phyloP scores from a whole-genome alignment of 495 filamentous ascomycete genomes.

The Delitschia confertaspora region DNA sequence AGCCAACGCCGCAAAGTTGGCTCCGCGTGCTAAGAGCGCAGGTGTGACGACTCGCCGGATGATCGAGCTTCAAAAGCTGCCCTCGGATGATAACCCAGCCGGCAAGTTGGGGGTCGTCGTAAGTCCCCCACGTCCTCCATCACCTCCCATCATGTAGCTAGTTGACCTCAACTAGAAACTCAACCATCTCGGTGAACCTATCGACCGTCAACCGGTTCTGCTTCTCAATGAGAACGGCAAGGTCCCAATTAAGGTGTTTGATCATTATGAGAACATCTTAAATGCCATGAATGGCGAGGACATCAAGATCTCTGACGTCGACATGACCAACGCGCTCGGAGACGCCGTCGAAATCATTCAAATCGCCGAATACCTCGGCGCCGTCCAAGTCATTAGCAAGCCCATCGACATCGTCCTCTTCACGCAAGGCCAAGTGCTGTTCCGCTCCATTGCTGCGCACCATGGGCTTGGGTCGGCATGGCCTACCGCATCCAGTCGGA shows the following conservation, averaged over 20 bases:
- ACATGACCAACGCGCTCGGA: conserved; percentile 25
- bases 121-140: conserved; percentile 1
- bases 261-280: conserved; percentile 37
- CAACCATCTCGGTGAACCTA: conserved; percentile 9
- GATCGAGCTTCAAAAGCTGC: conserved; percentile 17
- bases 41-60: conserved; percentile 26
- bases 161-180: conserved; percentile 9
- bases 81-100: conserved; percentile 3
- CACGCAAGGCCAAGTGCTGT: conserved; percentile 36
- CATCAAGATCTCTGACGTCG: conserved; percentile 30
- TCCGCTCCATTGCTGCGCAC: conserved; percentile 33
- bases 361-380: conserved; percentile 38
- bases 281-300: conserved; percentile 37
- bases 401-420: conserved; percentile 38
- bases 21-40: conserved; percentile 7
- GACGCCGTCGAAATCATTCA: conserved; percentile 34
- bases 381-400: conserved; percentile 33
- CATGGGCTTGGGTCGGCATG: conserved; percentile 39
- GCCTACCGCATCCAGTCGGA: conserved; percentile 37
- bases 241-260: conserved; percentile 16
- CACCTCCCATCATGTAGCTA: neutral
- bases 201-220: conserved; percentile 2
- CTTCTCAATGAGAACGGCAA: conserved; percentile 26
- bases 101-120: conserved; percentile 20
- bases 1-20: conserved; percentile 11